Evolutionary conservation across 2,329 filamentous ascomycete genomes (phyloP).

Genomic region (Sporothrix brasiliensis): DNA sequence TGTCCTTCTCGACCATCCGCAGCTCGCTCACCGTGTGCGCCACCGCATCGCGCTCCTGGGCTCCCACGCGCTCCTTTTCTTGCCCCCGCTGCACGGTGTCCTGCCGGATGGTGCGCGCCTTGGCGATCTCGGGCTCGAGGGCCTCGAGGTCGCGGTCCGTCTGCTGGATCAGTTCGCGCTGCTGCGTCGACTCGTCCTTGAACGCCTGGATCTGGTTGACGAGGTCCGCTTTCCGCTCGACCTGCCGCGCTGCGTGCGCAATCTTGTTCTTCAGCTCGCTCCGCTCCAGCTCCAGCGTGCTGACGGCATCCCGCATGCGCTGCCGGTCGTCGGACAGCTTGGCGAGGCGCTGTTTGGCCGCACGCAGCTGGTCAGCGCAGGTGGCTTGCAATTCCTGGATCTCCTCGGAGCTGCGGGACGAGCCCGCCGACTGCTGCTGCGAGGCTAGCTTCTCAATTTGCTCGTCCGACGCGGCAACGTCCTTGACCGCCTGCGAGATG

Average conservation of each 20-base stretch:
- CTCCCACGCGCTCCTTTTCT: constrained; percentile 70
- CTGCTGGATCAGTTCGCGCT: constrained; percentile 69
- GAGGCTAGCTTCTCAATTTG: constrained; percentile 76
- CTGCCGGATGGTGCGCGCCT: constrained; percentile 74
- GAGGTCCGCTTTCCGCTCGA: constrained; percentile 79
- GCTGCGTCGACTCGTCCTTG: constrained; percentile 67
- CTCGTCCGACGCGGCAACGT: constrained; percentile 69
- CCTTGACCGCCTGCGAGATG: constrained; percentile 71
- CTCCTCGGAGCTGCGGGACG: constrained; percentile 74
- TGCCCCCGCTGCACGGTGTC: constrained; percentile 73
- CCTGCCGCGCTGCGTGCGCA: constrained; percentile 67
- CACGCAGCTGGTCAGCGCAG: constrained; percentile 67
- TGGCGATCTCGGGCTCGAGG: constrained; percentile 74
- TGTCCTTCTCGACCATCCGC: constrained; percentile 72
- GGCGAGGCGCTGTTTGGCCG: constrained; percentile 63
- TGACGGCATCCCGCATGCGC: constrained; percentile 68
- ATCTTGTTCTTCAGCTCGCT: constrained; percentile 76
- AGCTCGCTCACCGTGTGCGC: constrained; percentile 77
- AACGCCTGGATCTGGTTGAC: constrained; percentile 72
- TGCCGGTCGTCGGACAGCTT: constrained; percentile 73
- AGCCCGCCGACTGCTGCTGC: constrained; percentile 52
- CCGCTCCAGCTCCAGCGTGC: constrained; percentile 72
- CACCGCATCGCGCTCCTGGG: constrained; percentile 70
- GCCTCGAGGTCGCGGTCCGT: constrained; percentile 72
- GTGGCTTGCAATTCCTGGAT: constrained; percentile 75